Conservation (phyloP, 106 monocot species). For the Platanthera zijinensis region DNA sequence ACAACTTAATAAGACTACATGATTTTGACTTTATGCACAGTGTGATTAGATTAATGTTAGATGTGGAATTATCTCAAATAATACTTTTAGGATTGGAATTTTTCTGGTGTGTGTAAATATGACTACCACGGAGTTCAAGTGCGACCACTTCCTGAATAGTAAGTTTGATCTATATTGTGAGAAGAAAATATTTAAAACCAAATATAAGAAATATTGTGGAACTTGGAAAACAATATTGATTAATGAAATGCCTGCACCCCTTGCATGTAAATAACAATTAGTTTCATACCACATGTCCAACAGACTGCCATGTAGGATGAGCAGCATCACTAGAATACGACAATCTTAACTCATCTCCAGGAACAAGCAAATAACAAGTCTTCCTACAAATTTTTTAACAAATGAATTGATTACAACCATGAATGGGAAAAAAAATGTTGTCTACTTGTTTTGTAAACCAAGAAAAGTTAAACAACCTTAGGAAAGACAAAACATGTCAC, state of each 20-base stretch:
- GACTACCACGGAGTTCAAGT: slow-evolving; percentile 94
- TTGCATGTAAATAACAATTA: slow-evolving; percentile 9
- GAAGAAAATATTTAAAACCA: neutral
- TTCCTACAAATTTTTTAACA: slow-evolving; percentile 66
- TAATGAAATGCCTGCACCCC: neutral
- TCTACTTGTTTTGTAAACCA: no score
- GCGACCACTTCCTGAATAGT: slow-evolving; percentile 99
- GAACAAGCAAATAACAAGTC: slow-evolving; percentile 98
- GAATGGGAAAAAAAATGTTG: no score
- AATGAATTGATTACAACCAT: no score
- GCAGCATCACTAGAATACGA: slow-evolving; percentile 80
- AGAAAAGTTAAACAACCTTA: no score
- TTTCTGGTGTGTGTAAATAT: no score
- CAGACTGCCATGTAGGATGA: slow-evolving; percentile 99
- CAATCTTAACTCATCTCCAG: slow-evolving; percentile 95
- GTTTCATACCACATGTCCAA: slow-evolving; percentile 88
- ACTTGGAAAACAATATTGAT: neutral
- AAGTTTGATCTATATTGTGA: slow-evolving; percentile 66
- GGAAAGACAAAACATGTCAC: slow-evolving; percentile 92
- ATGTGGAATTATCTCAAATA: no score
- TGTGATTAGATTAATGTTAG: no score
- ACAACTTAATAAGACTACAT: no score
- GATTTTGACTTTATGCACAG: no score
- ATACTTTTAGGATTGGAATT: no score
- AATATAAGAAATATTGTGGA: neutral